phyloP scores from a whole-genome alignment of 257 asterid genomes.

The Paraleonurus japonicus region DNA sequence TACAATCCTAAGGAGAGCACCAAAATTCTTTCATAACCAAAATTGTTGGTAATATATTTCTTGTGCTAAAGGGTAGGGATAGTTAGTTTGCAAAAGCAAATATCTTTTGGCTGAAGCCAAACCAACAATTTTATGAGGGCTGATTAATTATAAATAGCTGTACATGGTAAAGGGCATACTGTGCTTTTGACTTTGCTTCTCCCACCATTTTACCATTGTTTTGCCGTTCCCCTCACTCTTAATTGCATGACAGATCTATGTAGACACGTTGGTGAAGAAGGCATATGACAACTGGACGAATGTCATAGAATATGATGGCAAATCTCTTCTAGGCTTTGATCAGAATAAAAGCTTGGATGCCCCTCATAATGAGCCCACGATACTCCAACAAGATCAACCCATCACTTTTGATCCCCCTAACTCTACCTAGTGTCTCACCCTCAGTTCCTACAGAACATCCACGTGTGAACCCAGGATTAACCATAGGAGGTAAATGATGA shows the following conservation, averaged over 20 bases:
- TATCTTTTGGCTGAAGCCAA: no score
- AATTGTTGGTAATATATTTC: not conserved
- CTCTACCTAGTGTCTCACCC: conserved; percentile 55
- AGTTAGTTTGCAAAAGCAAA: no score
- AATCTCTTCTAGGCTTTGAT: conserved; percentile 67
- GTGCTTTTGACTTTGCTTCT: conserved; percentile 3
- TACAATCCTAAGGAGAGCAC: conserved; percentile 1
- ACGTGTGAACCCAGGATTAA: conserved; percentile 45
- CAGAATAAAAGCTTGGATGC: conserved; percentile 44
- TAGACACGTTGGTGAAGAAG: conserved; percentile 81
- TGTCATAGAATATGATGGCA: conserved; percentile 87
- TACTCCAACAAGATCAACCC: conserved; percentile 45
- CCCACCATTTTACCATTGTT: not conserved
- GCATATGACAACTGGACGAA: conserved; percentile 93
- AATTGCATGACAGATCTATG: conserved; percentile 53
- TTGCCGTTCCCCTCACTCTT: not conserved
- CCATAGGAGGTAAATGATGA: conserved; percentile 58
- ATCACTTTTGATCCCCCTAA: conserved; percentile 55
- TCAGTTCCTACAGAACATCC: conserved; percentile 59
- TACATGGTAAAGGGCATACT: not conserved
- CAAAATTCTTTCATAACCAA: not conserved
- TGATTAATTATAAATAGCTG: not conserved
- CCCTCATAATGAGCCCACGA: conserved; percentile 38
- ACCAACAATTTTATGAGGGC: no score
- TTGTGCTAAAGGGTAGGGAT: not conserved